A percentile compares a stretch with the other conserved stretches of the same genome.
These are phyloP conservation scores for Globisporangium rhizosaccharum DNA, from an alignment of 352 stramenopile species.

Conservation along the genomic window DNA sequence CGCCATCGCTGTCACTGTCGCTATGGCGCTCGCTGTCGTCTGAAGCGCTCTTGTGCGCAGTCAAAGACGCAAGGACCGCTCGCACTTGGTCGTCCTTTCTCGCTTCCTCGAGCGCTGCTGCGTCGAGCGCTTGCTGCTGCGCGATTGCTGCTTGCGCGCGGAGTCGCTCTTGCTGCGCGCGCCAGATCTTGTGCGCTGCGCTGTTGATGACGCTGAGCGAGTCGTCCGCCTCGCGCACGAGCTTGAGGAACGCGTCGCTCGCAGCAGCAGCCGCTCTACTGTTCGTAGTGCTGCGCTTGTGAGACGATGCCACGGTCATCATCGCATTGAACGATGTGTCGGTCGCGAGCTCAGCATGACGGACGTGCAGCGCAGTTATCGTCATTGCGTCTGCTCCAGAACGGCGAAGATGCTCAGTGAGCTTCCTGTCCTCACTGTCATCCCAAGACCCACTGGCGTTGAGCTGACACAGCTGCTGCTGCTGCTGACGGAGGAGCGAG, in stretches of 20 bases:
- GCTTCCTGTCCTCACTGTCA: background rate
- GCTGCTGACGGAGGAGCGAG: conserved; percentile 6
- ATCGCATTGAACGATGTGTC: no score
- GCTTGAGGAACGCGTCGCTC: conserved; percentile 26
- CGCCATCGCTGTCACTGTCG: conserved; percentile 4
- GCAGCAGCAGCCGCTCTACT: background rate
- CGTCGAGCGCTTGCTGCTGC: conserved; percentile 4
- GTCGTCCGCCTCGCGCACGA: conserved; percentile 58
- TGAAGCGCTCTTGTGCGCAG: background rate
- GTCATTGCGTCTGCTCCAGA: background rate
- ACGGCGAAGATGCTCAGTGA: no score
- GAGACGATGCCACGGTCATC: background rate
- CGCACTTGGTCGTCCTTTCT: conserved; percentile 17
- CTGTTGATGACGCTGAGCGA: conserved; percentile 69
- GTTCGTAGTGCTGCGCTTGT: background rate
- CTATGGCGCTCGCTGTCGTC: background rate
- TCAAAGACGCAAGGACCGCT: conserved; percentile 26
- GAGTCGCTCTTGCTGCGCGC: conserved; percentile 33
- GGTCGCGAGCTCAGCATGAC: background rate
- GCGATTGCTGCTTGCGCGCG: conserved; percentile 3
- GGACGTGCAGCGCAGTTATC: background rate
- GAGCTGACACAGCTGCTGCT: background rate
- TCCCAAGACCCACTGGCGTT: background rate
- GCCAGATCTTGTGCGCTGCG: conserved; percentile 40
- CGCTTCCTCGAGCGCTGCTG: conserved; percentile 1